Percentiles rank a stretch among this genome's conserved stretches.
Conservation (phyloP, 2,329 filamentous ascomycete genomes). For the Tothia fuscella region DNA sequence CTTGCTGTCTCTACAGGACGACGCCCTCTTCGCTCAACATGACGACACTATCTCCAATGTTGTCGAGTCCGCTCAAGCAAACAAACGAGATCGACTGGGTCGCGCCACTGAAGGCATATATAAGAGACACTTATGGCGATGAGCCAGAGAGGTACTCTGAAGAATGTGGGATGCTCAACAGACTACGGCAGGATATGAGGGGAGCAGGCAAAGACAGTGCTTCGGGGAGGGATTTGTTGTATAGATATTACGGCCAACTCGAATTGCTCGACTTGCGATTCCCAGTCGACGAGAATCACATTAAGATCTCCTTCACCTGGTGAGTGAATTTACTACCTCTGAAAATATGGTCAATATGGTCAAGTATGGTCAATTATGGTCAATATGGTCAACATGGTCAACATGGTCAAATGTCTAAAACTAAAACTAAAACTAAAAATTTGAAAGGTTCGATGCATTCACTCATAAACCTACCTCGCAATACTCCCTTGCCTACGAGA, state of each 20-base stretch:
- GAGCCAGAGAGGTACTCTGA: constrained; percentile 92
- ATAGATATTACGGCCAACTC: constrained; percentile 94
- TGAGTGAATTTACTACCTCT: constrained; percentile 26
- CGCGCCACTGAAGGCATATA: constrained; percentile 81
- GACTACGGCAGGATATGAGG: constrained; percentile 94
- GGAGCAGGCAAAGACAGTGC: constrained; percentile 95
- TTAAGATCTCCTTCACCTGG: constrained; percentile 99
- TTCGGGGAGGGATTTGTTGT: constrained; percentile 81
- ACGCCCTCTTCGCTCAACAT: no score
- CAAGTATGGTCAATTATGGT: no score
- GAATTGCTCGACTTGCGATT: constrained; percentile 90
- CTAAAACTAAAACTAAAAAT: not conserved
- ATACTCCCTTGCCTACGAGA: constrained; percentile 94
- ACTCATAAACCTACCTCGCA: constrained; percentile 96
- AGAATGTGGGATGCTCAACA: constrained; percentile 88
- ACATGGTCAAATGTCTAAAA: no score
- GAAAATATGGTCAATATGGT: not conserved
- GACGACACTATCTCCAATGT: no score
- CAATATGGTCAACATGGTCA: no score
- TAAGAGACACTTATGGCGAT: constrained; percentile 86
- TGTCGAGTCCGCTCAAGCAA: constrained; percentile 80
- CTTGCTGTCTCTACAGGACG: no score
- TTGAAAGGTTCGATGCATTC: constrained; percentile 88
- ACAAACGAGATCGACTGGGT: constrained; percentile 99
- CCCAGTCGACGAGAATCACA: constrained; percentile 95